These are phyloP conservation scores for Saururus chinensis DNA, from an alignment of 164 flowering plant species.

Conservation along the genomic window DNA sequence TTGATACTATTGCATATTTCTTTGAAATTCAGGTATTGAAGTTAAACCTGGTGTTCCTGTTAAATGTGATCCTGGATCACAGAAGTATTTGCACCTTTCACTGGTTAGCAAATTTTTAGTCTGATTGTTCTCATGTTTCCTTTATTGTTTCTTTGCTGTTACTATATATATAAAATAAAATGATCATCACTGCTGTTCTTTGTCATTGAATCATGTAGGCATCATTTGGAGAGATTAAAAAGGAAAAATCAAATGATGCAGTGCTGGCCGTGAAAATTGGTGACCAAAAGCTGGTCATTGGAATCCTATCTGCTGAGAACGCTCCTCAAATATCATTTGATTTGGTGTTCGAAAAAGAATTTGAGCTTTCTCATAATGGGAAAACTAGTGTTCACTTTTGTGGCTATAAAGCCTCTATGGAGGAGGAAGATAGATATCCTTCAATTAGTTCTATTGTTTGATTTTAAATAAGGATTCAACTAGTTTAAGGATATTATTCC, in stretches of 20 bases:
- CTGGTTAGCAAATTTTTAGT: conserved; percentile 26
- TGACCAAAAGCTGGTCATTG: conserved; percentile 45
- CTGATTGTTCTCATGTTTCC: neutral
- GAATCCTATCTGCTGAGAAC: conserved; percentile 41
- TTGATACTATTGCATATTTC: neutral
- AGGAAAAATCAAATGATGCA: conserved; percentile 33
- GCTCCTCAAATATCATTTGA: conserved; percentile 45
- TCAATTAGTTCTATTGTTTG: neutral
- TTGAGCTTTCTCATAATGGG: conserved; percentile 80
- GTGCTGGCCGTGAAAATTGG: conserved; percentile 35
- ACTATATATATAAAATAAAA: neutral
- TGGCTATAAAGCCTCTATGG: conserved; percentile 32
- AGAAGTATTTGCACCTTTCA: conserved; percentile 36
- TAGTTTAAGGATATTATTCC: neutral
- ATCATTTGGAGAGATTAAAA: conserved; percentile 56
- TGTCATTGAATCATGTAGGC: conserved; percentile 33
- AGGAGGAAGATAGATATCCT: conserved; percentile 34
- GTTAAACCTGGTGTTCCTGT: conserved; percentile 50
- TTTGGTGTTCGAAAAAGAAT: conserved; percentile 60
- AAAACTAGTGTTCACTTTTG: conserved; percentile 56
- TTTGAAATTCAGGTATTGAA: conserved; percentile 38
- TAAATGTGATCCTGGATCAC: conserved; percentile 20
- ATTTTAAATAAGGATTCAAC: neutral
- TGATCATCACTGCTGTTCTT: neutral
- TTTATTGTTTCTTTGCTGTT: neutral